These are phyloP conservation scores for Xylaria sp. DNA, from an alignment of 2,329 filamentous ascomycete genomes.

Conservation along the genomic window DNA sequence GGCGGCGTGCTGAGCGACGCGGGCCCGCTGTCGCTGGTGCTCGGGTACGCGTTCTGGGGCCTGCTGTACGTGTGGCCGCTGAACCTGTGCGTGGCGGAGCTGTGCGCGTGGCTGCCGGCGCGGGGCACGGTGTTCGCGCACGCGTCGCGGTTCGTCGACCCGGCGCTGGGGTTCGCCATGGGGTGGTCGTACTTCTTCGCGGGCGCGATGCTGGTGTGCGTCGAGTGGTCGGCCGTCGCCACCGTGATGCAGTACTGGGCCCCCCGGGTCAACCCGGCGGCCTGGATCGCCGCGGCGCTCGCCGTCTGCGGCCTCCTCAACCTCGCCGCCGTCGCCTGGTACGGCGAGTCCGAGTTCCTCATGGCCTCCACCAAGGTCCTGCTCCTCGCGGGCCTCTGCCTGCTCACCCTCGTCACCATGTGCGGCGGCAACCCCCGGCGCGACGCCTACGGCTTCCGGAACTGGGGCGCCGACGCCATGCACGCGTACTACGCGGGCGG, in stretches of 20 bases:
- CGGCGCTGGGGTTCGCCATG: conserved; percentile 50
- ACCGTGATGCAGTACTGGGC: conserved; percentile 51
- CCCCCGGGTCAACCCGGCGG: conserved; percentile 46
- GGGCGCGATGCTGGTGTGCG: conserved; percentile 49
- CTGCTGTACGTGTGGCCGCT: conserved; percentile 48
- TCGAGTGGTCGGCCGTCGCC: conserved; percentile 48
- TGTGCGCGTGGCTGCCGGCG: conserved; percentile 56
- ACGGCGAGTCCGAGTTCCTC: conserved; percentile 52
- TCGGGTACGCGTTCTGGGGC: conserved; percentile 50
- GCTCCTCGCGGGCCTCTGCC: conserved; percentile 56
- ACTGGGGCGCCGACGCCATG: conserved; percentile 39
- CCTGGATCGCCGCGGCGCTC: conserved; percentile 53
- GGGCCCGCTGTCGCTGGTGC: conserved; percentile 47
- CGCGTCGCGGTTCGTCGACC: conserved; percentile 54
- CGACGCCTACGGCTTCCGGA: conserved; percentile 59
- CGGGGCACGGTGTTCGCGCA: conserved; percentile 56
- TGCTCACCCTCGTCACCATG: conserved; percentile 65
- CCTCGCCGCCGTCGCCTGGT: conserved; percentile 46
- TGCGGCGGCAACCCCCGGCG: conserved; percentile 61
- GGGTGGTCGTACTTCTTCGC: conserved; percentile 56
- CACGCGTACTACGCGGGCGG: conserved; percentile 37
- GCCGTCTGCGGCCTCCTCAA: conserved; percentile 51
- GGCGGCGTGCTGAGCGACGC: conserved; percentile 46
- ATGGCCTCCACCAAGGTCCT: conserved; percentile 59
- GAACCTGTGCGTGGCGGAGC: conserved; percentile 55